Evolutionary conservation across 23 red algal species (phyloP).

Genomic region (Cyanidioschyzon merolae): DNA sequence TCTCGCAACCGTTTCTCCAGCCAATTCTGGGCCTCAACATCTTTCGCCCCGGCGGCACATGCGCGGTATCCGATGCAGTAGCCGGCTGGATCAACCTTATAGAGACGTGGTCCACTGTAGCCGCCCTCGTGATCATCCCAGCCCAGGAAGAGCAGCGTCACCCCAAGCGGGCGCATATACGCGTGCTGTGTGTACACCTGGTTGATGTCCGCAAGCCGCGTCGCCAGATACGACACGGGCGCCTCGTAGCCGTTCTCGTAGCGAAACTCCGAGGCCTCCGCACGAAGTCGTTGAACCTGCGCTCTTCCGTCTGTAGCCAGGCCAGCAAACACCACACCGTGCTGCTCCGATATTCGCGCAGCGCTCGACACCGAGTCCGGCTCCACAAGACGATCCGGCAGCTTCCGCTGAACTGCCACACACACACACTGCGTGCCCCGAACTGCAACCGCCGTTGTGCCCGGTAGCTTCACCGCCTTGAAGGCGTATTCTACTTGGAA

Average conservation of each 20-base stretch:
- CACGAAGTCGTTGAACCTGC: constrained; percentile 59
- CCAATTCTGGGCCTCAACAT: constrained; percentile 82
- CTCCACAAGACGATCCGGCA: constrained; percentile 91
- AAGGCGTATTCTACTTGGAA: constrained; percentile 99
- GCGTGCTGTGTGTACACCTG: constrained; percentile 98
- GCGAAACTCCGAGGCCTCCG: constrained; percentile 75
- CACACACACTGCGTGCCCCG: constrained; percentile 67
- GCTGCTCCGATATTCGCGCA: constrained; percentile 62
- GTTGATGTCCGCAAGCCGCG: constrained; percentile 77
- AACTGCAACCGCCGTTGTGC: constrained; percentile 76
- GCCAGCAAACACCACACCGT: constrained; percentile 29
- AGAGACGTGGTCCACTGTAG: constrained; percentile 43
- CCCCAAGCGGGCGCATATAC: constrained; percentile 92
- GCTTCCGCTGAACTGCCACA: constrained; percentile 80
- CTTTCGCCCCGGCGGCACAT: constrained; percentile 81
- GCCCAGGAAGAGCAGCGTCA: constrained; percentile 73
- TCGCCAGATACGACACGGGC: constrained; percentile 74
- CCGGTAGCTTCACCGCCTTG: constrained; percentile 81
- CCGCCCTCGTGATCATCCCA: constrained; percentile 79
- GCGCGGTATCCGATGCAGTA: constrained; percentile 88
- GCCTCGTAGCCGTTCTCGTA: constrained; percentile 89
- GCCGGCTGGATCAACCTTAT: constrained; percentile 91
- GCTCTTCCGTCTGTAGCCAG: constrained; percentile 50
- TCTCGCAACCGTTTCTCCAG: constrained; percentile 85
- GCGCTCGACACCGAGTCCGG: constrained; percentile 66